Evolutionary conservation across 331 rosid genomes (phyloP).

Genomic region (Malus hybrid): DNA sequence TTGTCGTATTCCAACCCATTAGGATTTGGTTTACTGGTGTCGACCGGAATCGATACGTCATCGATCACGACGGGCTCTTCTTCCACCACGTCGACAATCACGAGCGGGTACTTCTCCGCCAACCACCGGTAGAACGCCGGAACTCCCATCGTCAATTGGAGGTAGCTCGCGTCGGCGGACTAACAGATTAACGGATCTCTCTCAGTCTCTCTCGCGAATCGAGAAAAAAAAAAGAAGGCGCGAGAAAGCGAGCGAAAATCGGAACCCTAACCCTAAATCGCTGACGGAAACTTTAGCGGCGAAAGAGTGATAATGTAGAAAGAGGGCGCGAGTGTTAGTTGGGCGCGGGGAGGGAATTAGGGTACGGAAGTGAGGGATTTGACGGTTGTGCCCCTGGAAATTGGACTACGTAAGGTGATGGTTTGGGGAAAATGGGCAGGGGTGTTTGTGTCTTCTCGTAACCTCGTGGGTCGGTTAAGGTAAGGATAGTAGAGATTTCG

Average conservation of each 20-base stretch:
- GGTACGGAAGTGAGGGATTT: neutral
- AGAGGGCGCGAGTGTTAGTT: neutral
- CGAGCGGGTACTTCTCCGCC: conserved; percentile 91
- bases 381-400: conserved; percentile 5
- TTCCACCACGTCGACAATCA: conserved; percentile 73
- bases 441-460: conserved; percentile 1
- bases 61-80: conserved; percentile 86
- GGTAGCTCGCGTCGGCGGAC: neutral
- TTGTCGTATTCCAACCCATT: conserved; percentile 84
- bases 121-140: conserved; percentile 96
- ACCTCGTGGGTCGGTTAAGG: too few relatives aligned
- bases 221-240: conserved; percentile 2
- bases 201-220: conserved; percentile 2
- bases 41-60: conserved; percentile 65
- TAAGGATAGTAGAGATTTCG: too few relatives aligned
- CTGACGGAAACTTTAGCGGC: neutral
- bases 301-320: neutral
- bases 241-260: neutral
- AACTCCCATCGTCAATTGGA: conserved; percentile 67
- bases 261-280: conserved; percentile 1
- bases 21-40: conserved; percentile 76
- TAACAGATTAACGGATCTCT: neutral
- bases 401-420: neutral
- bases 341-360: neutral
- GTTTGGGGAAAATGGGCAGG: neutral